Conservation (phyloP, 208 protist species). For the Leishmania turanica region DNA sequence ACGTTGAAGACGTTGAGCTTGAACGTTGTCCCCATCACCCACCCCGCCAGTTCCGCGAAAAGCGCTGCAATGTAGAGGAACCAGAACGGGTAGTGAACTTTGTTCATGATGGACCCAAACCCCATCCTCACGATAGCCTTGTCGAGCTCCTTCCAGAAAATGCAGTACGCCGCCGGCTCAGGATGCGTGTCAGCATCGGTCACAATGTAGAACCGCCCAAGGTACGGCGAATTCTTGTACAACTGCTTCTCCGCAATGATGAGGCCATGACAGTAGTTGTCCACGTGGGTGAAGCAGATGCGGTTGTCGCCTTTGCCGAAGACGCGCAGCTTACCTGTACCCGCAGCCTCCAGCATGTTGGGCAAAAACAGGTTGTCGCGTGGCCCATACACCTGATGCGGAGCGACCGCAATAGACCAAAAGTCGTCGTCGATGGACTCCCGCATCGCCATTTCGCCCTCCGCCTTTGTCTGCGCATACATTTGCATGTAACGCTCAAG, state of each 20-base stretch:
- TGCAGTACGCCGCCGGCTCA: slow-evolving; percentile 84
- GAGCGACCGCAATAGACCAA: slow-evolving; percentile 90
- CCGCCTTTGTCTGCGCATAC: slow-evolving; percentile 95
- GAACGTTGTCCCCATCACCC: slow-evolving; percentile 79
- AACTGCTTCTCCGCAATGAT: slow-evolving; percentile 93
- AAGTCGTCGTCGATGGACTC: slow-evolving; percentile 83
- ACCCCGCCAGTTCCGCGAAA: slow-evolving; percentile 71
- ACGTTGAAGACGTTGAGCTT: slow-evolving; percentile 95
- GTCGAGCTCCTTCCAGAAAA: slow-evolving; percentile 94
- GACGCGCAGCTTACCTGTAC: slow-evolving; percentile 93
- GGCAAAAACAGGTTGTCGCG: slow-evolving; percentile 95
- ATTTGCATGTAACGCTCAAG: slow-evolving; percentile 92
- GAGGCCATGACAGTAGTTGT: slow-evolving; percentile 96
- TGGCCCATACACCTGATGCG: slow-evolving; percentile 96
- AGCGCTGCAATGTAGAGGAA: slow-evolving; percentile 89
- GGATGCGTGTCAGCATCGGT: slow-evolving; percentile 94
- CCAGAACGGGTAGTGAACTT: slow-evolving; percentile 89
- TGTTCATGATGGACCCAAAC: slow-evolving; percentile 80
- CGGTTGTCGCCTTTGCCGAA: slow-evolving; percentile 93
- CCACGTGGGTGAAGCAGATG: slow-evolving; percentile 96
- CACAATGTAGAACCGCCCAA: slow-evolving; percentile 96
- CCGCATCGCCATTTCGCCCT: slow-evolving; percentile 90
- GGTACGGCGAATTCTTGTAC: slow-evolving; percentile 86
- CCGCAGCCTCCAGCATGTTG: slow-evolving; percentile 95
- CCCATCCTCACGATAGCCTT: slow-evolving; percentile 91